These are phyloP conservation scores for Galeopsis tetrahit DNA, from an alignment of 257 asterid species.

Conservation along the genomic window DNA sequence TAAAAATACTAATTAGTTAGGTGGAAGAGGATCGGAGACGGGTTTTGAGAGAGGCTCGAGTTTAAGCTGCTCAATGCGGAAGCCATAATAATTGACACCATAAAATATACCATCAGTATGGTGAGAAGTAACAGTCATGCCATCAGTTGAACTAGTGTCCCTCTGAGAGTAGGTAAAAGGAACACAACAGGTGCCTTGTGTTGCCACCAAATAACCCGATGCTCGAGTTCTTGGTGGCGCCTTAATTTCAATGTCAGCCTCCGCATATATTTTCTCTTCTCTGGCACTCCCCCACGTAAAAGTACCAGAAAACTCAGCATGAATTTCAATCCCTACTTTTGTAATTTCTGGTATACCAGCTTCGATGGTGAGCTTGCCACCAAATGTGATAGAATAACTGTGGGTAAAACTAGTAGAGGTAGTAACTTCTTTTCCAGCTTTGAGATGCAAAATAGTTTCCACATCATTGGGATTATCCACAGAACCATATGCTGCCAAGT, in stretches of 20 bases:
- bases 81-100: not conserved
- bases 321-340: not conserved
- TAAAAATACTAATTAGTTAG: too few relatives aligned
- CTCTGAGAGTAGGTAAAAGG: not conserved
- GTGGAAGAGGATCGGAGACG: too few relatives aligned
- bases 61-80: not conserved
- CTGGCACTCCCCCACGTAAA: not conserved
- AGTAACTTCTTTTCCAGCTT: not conserved
- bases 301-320: not conserved
- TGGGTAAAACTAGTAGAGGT: not conserved
- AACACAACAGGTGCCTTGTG: not conserved
- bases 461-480: not conserved
- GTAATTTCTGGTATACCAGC: not conserved
- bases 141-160: not conserved
- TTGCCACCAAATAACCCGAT: not conserved
- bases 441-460: not conserved
- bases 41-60: not conserved
- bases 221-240: conserved; percentile 8
- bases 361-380: not conserved
- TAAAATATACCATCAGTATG: not conserved
- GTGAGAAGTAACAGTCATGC: not conserved
- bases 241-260: not conserved
- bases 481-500: not conserved
- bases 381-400: not conserved
- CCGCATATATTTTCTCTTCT: not conserved